Base-by-base conservation (phyloP, 495 filamentous ascomycete species). In the Hyphodiscus hymeniophilus region DNA sequence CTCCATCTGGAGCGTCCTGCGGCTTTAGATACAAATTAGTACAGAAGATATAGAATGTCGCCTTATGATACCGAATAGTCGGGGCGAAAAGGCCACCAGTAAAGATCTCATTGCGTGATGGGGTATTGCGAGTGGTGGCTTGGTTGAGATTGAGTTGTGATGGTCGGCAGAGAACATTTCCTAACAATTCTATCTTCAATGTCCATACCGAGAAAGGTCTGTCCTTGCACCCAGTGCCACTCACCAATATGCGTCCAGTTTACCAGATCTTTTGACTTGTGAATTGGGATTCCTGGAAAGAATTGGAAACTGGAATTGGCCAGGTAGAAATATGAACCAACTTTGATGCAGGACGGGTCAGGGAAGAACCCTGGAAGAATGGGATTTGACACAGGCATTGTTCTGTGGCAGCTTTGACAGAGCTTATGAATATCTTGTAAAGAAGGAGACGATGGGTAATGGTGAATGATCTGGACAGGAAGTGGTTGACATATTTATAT, bases 191-290 rank as follows among this genome's bases (percentile, higher is more conserved):
- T n/a, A n/a, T n/a, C n/a, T n/a, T n/a, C n/a, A n/a, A n/a, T n/a
- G n/a, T n/a, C n/a, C n/a, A n/a, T n/a, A n/a, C n/a, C n/a, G n/a
- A n/a, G n/a, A n/a, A n/a, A n/a, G n/a, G n/a, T n/a, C n/a, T n/a
- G n/a, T n/a, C n/a, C n/a, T n/a, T n/a, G n/a, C n/a, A n/a, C n/a
- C n/a, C n/a, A n/a, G n/a, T n/a, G n/a, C n/a, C n/a, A n/a, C n/a
- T n/a, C n/a, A n/a, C n/a, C n/a, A n/a, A 72, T 65, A 6, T 76
- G 61, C 48, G 68, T 72, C 75, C 74, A 79, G 40, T 66, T 70
- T 45, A 62, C 58, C 39, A 77, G 58, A 49, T 77, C 73, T 42
- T 67, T 67, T 60, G 70, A 73, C 16, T 70, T 67, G 42, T 76
- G 68, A 18, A 77, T 63, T 8, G 74, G 72, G 20, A 77, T 68